Evolutionary conservation across 768 basidiomycete species (phyloP), one percentile per base, ranked within the genome.

Genomic region (Trametes maxima): DNA sequence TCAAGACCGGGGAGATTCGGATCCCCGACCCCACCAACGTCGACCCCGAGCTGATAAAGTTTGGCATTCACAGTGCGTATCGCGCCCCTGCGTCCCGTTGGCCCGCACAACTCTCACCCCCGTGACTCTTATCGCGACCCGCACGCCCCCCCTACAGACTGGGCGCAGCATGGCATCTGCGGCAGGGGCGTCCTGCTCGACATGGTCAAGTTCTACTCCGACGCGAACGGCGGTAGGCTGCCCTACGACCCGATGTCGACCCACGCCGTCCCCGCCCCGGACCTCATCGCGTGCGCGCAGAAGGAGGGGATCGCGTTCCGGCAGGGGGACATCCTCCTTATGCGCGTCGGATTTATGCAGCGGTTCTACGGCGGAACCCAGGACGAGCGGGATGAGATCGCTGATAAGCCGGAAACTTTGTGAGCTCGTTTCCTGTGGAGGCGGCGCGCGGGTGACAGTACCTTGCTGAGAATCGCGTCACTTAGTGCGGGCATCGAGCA

Each of bases 31-130:
- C 85, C 5, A 72, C 71, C 46, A 71, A 79, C 44, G 77, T 87
- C 43, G 80, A 84, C 64, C 77, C 77, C 6, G 60, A 72, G 21
- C 52, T 78, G 39, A 73, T 80, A 55, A 83, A 80, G 65, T 78
- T 86, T 57, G 88, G 87, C 5, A 85, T 90, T 24, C 88, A 90
- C 67, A 88, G 88, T 88, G 62, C 2, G 85, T 76, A n/a, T n/a
- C 16, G 36, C 40, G 0, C 36, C 5, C 16, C 11, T 47, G 5
- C 40, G 2, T 22, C 13, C 25, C 28, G 22, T 2, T 39, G 16
- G 3, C 25, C 25, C 28, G 11, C 43, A 28, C 3, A 28, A n/a
- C 3, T 25, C 21, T 16, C 25, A 24, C 28, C 28, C 43, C n/a
- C 21, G 24, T 46, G 19, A 22, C 21, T 13, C 21, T 2, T 37